Evolutionary conservation across 495 filamentous ascomycete genomes (phyloP).

Genomic region (Terfezia boudieri): DNA sequence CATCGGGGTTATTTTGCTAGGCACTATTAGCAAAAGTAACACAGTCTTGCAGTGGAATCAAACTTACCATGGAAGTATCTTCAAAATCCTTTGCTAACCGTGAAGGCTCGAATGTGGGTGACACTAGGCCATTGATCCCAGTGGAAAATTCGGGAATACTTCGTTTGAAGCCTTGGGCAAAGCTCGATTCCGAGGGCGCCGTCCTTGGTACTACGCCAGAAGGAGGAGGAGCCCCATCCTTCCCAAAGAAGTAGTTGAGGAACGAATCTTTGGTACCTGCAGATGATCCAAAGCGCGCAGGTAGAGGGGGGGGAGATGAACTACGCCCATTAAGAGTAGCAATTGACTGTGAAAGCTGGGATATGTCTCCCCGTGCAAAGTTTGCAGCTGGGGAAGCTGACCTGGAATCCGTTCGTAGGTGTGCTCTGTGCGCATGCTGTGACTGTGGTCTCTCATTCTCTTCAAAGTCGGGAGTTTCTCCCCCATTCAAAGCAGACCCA

Average conservation of each 20-base stretch:
- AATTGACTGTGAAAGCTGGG: constrained; percentile 8
- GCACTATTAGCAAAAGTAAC: constrained; percentile 8
- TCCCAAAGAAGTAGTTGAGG: constrained; percentile 95
- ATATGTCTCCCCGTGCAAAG: background rate
- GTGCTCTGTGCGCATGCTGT: constrained; percentile 4
- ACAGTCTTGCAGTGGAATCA: constrained; percentile 5
- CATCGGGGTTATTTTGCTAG: constrained; percentile 29
- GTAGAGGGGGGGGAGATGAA: constrained; percentile 39
- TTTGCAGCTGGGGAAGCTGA: background rate
- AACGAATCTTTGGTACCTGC: constrained; percentile 50
- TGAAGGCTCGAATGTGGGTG: constrained; percentile 11
- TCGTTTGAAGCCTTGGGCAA: constrained; percentile 6
- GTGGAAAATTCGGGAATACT: constrained; percentile 3
- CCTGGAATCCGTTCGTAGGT: background rate
- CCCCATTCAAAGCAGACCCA: constrained; percentile 37
- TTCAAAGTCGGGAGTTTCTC: constrained; percentile 42
- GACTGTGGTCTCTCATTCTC: constrained; percentile 32
- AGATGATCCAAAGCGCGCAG: constrained; percentile 2
- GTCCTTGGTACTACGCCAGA: background rate
- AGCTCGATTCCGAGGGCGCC: constrained; percentile 21
- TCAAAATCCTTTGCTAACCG: constrained; percentile 16
- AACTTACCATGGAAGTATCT: constrained; percentile 16
- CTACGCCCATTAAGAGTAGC: constrained; percentile 40
- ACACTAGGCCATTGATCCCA: background rate
- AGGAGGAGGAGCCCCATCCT: constrained; percentile 38